phyloP scores from a whole-genome alignment of 1,284 basidiomycete genomes.

The Marasmius fiardii region DNA sequence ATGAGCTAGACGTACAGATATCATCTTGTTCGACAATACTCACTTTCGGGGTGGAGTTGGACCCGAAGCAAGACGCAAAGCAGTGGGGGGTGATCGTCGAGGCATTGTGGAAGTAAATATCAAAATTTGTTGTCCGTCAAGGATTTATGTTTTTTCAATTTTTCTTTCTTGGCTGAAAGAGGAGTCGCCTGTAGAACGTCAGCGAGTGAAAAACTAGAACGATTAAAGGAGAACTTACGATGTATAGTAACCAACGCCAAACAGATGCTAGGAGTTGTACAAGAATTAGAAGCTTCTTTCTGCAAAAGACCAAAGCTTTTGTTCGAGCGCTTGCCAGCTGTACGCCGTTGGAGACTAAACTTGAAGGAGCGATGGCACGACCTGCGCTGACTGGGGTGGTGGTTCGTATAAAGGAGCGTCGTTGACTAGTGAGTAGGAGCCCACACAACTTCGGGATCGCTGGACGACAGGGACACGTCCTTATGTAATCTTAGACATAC shows the following conservation, averaged over 20 bases:
- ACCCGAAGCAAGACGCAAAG: slow-evolving; percentile 52
- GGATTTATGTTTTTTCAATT: neutral
- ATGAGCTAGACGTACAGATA: neutral
- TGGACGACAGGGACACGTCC: neutral
- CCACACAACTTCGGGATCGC: neutral
- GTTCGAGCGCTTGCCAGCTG: neutral
- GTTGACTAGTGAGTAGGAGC: neutral
- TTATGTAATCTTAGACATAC: too few relatives aligned
- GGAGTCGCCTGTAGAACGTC: neutral
- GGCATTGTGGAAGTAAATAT: slow-evolving; percentile 38
- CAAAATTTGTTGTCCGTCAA: slow-evolving; percentile 6
- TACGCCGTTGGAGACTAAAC: neutral
- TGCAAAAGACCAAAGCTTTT: neutral
- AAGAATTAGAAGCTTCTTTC: neutral
- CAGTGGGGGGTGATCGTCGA: slow-evolving; percentile 56
- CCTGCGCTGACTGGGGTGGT: neutral
- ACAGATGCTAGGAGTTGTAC: neutral
- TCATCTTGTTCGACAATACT: slow-evolving; percentile 10
- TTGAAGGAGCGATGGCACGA: neutral
- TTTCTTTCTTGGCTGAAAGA: neutral
- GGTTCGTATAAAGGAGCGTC: neutral
- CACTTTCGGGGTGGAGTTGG: slow-evolving; percentile 52
- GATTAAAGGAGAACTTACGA: neutral
- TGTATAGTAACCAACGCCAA: neutral
- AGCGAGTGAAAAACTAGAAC: neutral